These are phyloP conservation scores for Colletotrichum sp. DNA, from an alignment of 2,329 filamentous ascomycete genomes.

Conservation along the genomic window DNA sequence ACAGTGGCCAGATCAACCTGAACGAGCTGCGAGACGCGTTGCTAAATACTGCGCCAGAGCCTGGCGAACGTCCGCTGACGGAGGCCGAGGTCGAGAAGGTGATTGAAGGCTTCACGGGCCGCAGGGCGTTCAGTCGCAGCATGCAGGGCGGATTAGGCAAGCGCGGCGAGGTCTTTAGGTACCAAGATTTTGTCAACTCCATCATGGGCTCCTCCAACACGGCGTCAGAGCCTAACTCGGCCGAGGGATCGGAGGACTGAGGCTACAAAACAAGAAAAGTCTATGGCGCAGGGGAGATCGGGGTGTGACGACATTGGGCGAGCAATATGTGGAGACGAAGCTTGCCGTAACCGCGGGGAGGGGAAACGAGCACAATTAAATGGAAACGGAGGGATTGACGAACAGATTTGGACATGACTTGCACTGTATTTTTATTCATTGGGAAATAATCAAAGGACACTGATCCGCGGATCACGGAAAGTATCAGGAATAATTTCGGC, in stretches of 20 bases:
- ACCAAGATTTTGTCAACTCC: slow-evolving; percentile 86
- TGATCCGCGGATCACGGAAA: neutral
- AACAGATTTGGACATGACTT: slow-evolving; percentile 5
- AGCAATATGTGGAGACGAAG: slow-evolving; percentile 5
- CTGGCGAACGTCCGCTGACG: slow-evolving; percentile 68
- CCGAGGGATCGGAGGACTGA: slow-evolving; percentile 28
- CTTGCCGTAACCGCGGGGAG: neutral
- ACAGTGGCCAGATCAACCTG: slow-evolving; percentile 90
- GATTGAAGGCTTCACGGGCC: slow-evolving; percentile 84
- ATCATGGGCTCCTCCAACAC: slow-evolving; percentile 60
- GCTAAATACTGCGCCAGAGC: slow-evolving; percentile 80
- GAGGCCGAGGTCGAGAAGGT: slow-evolving; percentile 83
- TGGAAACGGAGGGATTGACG: slow-evolving; percentile 7
- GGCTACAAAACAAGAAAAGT: neutral
- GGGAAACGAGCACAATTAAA: neutral
- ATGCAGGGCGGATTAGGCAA: slow-evolving; percentile 60
- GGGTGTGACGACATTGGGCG: slow-evolving; percentile 6
- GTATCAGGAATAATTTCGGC: slow-evolving; percentile 2
- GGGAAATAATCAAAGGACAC: neutral
- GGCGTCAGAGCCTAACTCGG: slow-evolving; percentile 34
- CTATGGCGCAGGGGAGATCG: neutral
- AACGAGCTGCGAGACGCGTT: slow-evolving; percentile 83
- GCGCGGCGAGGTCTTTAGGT: slow-evolving; percentile 89
- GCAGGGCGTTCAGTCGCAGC: slow-evolving; percentile 79
- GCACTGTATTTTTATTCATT: slow-evolving; percentile 9